Conservation (phyloP, 1,284 basidiomycete species). For the Erythrobasidium hasegawianum region DNA sequence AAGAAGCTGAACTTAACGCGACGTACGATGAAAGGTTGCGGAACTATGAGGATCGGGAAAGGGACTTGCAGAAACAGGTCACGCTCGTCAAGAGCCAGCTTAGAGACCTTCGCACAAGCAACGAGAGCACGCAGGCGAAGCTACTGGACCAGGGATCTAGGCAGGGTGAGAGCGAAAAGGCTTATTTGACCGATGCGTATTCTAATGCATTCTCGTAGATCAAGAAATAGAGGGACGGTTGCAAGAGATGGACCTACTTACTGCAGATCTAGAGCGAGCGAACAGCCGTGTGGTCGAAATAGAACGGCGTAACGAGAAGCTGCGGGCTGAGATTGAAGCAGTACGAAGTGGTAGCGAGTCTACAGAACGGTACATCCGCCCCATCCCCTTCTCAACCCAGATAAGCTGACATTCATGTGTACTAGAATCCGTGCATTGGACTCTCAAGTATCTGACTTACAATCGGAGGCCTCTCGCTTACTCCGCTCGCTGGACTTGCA, state of each 20-base stretch:
- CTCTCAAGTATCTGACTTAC: conserved; percentile 65
- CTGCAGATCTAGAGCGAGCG: conserved; percentile 84
- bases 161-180: conserved; percentile 69
- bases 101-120: conserved; percentile 78
- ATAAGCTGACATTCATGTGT: too few relatives aligned
- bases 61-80: conserved; percentile 82
- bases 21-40: conserved; percentile 91
- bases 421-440: conserved; percentile 67
- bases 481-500: conserved; percentile 66
- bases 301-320: conserved; percentile 86
- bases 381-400: too few relatives aligned
- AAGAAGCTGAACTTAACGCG: conserved; percentile 91
- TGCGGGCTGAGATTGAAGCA: conserved; percentile 87
- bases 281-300: conserved; percentile 86
- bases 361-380: conserved; percentile 64
- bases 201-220: conserved; percentile 56
- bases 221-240: conserved; percentile 83
- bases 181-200: too few relatives aligned
- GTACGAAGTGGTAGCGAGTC: conserved; percentile 74
- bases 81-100: conserved; percentile 80
- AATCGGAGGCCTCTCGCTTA: conserved; percentile 67
- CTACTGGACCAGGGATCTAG: conserved; percentile 81
- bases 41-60: conserved; percentile 93
- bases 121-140: conserved; percentile 86
- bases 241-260: conserved; percentile 85